Base-by-base conservation (phyloP, 228 moss, liverwort and hornwort species). In the Sphagnum magellanicum region DNA sequence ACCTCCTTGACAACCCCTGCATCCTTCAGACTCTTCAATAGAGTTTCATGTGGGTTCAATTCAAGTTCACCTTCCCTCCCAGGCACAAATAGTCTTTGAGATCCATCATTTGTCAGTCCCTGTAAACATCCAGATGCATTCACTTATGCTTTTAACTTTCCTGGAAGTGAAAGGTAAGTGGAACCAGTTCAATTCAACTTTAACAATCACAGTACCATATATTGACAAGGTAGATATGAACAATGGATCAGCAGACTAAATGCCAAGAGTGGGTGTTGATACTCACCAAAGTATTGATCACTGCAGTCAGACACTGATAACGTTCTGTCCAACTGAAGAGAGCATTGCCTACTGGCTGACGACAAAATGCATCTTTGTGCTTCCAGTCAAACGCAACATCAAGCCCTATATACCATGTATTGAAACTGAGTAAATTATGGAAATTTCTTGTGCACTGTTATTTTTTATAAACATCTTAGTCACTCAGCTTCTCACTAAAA, bases 261-360 rank as follows among this genome's bases (percentile, higher is more conserved):
- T 32, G 32, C 32, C 32, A 32, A 59, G 59, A 59, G 59, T 11
- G 32, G 1, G 32, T 32, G 32, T 32, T 32, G 32, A 32, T 8
- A 50, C 71, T 67, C n/a, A 76, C 60, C 67, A 80, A 78, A 47
- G 82, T 67, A 50, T 85, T 64, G 59, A 97, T 81, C 50, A 84
- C 53, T 59, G 73, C 67, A 6, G 7, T 66, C 51, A 93, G 50
- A 68, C 93, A 93, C 53, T 90, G 91, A 51, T 85, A 89, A 4
- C 97, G 91, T 74, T 97, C 97, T 14, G 87, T 91, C 97, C 97
- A 97, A 75, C 88, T 97, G 81, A 97, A 97, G 11, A 93, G 77
- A 5, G 88, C 71, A 63, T 86, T 71, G 16, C 93, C 93, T 15
- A 89, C 70, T 60, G 91, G 91, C 74, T 97, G 97, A 61, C 85